A percentile compares a stretch with the other conserved stretches of the same genome.
These are phyloP conservation scores for Metarhizium anisopliae DNA, from an alignment of 2,329 filamentous ascomycete genomes.

Conservation along the genomic window DNA sequence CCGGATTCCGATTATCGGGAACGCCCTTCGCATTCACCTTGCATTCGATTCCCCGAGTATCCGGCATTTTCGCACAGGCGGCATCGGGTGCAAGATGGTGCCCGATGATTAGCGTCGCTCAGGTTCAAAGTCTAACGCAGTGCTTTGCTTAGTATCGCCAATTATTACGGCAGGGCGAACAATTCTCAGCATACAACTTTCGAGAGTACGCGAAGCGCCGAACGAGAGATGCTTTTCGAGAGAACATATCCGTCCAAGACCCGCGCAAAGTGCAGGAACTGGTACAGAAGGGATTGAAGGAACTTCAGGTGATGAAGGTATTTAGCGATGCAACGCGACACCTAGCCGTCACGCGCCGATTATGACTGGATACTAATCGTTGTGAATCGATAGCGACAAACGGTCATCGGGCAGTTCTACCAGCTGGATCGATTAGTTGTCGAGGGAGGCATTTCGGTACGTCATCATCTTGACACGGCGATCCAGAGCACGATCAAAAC, in stretches of 20 bases:
- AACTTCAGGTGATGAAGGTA: conserved; percentile 88
- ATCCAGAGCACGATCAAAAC: conserved; percentile 9
- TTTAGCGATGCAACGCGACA: conserved; percentile 7
- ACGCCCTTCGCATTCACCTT: background rate
- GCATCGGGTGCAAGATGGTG: background rate
- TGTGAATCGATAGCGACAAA: conserved; percentile 65
- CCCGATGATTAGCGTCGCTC: background rate
- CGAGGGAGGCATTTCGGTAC: conserved; percentile 72
- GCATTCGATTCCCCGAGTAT: background rate
- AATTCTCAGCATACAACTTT: conserved; percentile 96
- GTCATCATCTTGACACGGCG: background rate
- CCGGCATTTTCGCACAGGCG: background rate
- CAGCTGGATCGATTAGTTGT: conserved; percentile 87
- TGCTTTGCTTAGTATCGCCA: conserved; percentile 68
- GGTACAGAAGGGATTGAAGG: conserved; percentile 78
- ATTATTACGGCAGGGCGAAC: conserved; percentile 72
- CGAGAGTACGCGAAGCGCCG: conserved; percentile 89
- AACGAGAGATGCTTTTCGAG: conserved; percentile 83
- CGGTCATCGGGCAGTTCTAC: conserved; percentile 89
- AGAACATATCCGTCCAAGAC: conserved; percentile 66
- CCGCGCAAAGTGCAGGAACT: conserved; percentile 74
- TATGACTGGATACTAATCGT: conserved; percentile 10
- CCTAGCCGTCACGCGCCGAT: too few species aligned
- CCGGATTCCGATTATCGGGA: background rate
- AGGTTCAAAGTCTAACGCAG: background rate